Percentiles rank a stretch among this genome's conserved stretches.
phyloP scores from a whole-genome alignment of 208 protist species.

The Borovskyia barvae region DNA sequence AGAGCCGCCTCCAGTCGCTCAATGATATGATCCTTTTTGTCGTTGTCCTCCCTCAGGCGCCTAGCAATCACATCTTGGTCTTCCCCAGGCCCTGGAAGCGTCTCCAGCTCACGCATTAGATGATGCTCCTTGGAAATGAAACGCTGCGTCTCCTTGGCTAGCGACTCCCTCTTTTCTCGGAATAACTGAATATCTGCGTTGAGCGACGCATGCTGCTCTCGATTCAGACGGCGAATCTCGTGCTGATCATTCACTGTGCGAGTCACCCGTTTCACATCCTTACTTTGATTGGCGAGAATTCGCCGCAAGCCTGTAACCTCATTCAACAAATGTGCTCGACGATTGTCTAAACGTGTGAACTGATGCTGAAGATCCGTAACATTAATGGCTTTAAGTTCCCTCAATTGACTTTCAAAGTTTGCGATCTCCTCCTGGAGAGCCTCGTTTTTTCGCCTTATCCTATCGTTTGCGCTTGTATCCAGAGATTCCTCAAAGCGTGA shows the following conservation, averaged over 20 bases:
- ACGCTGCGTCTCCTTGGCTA: constrained; percentile 29
- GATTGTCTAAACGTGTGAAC: constrained; percentile 58
- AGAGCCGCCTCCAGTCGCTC: constrained; percentile 47
- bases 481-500: constrained; percentile 20
- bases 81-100: constrained; percentile 21
- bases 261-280: constrained; percentile 64
- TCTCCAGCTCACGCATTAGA: constrained; percentile 19
- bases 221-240: constrained; percentile 57
- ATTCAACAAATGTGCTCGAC: constrained; percentile 63
- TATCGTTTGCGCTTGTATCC: constrained; percentile 38
- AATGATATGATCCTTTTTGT: constrained; percentile 49
- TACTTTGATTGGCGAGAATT: constrained; percentile 75
- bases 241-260: constrained; percentile 42
- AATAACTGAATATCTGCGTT: constrained; percentile 75
- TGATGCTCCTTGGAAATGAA: constrained; percentile 26
- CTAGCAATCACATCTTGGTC: constrained; percentile 26
- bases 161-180: constrained; percentile 52
- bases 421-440: constrained; percentile 53
- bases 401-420: constrained; percentile 53
- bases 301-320: constrained; percentile 76
- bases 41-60: constrained; percentile 47
- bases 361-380: constrained; percentile 69
- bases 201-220: constrained; percentile 52
- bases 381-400: constrained; percentile 50
- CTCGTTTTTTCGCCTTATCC: constrained; percentile 46